Evolutionary conservation across 192 early-diverging fungal species (phyloP), one percentile per base, ranked within the genome.

Genomic region (Podila minutissima): DNA sequence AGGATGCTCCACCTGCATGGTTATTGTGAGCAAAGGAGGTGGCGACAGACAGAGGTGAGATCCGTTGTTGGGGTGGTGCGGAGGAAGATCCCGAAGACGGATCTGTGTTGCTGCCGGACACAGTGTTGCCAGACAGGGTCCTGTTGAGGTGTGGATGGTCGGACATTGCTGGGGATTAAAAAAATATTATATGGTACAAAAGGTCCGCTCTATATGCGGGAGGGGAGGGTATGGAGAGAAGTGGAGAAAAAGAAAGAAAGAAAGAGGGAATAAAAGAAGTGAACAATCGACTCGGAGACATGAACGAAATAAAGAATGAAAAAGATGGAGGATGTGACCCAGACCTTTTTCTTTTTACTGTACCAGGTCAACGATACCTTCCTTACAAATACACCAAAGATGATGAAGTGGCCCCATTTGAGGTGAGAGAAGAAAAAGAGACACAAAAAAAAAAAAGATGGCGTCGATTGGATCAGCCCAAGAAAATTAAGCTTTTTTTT

Each of bases 1-100:
- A 78, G 17, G 75, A 78, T 9, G 75, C 69, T 8, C 69, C 68
- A 11, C 41, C 63, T 53, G 53, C 66, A 67, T 61, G 60, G 2
- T 61, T 12, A n/a, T 71, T 29, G 7, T n/a, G 69, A 32, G 41
- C 41, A 46, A 63, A 20, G 17, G 62, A 29, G 22, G 33, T 63
- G 20, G 62, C 28, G 17, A 63, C 33, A n/a, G 62, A 63, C 13
- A 55, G 53, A 24, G 53, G 53, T 7, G 53, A 55, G 24, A 26
- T 46, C 41, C 41, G 53, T 55, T 55, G 53, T 55, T 55, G 53
- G 53, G 53, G 5, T 24, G 53, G 53, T n/a, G 1, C n/a, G 20
- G 53, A 3, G 20, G 53, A 11, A 2, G 24, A 26, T 26, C 3
- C 20, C 6, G 53, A 55, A 2, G 53, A 26, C 10, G 24, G 24